These are phyloP conservation scores for Aspergillus tubingensis DNA, from an alignment of 2,329 filamentous ascomycete species.

Conservation along the genomic window DNA sequence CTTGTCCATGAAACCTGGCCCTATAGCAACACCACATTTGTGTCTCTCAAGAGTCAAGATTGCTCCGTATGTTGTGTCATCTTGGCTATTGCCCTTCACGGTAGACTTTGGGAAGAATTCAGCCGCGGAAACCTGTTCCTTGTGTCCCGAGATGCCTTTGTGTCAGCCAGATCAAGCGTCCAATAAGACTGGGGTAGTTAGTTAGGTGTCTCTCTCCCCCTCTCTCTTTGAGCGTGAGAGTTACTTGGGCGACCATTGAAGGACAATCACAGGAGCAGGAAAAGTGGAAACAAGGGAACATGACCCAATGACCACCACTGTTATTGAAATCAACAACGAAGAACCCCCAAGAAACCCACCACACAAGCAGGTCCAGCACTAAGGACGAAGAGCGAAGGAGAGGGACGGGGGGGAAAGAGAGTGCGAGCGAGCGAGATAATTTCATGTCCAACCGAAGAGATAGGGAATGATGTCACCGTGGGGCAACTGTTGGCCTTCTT, in stretches of 20 bases:
- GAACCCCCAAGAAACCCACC: background rate
- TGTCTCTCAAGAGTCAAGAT: background rate
- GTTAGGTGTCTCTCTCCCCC: too few species aligned
- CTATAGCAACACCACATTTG: background rate
- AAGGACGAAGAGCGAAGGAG: background rate
- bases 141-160: background rate
- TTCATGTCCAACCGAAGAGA: background rate
- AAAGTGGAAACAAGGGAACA: too few species aligned
- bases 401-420: background rate
- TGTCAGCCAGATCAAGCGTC: background rate
- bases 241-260: too few species aligned
- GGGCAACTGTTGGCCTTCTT: background rate
- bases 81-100: background rate
- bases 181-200: background rate
- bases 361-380: background rate
- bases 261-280: too few species aligned
- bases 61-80: background rate
- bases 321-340: too few species aligned
- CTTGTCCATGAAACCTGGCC: background rate
- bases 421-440: background rate
- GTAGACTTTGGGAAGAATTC: background rate
- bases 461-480: slow-evolving; percentile 9
- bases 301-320: too few species aligned
- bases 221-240: too few species aligned
- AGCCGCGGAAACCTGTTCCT: background rate